Percentiles rank a stretch among this genome's conserved stretches.
phyloP scores from a whole-genome alignment of 2,329 filamentous ascomycete genomes.

The Fusarium secorum region DNA sequence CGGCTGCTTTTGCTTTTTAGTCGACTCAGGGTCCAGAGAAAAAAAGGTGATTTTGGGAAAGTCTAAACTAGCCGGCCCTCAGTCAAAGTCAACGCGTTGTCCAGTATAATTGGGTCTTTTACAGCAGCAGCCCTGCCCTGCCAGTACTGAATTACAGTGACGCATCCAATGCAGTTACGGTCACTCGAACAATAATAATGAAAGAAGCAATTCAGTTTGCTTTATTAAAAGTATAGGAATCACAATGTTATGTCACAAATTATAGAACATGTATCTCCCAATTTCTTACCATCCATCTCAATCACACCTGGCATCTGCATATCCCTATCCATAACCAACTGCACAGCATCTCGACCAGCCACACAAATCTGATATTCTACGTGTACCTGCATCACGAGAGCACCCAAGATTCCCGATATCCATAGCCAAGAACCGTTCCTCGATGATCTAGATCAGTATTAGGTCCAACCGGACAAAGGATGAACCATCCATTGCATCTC shows the following conservation, averaged over 20 bases:
- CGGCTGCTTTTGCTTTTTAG: slow-evolving; percentile 38
- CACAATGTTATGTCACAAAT: not conserved
- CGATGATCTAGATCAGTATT: not conserved
- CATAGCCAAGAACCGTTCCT: slow-evolving; percentile 8
- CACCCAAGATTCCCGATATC: slow-evolving; percentile 5
- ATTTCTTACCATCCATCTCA: not conserved
- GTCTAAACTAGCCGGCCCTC: not conserved
- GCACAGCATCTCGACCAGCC: not conserved
- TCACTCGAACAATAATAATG: not conserved
- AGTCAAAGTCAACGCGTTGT: not conserved
- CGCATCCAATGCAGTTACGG: not conserved
- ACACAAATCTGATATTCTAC: not conserved
- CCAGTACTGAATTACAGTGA: slow-evolving; percentile 24
- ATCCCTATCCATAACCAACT: not conserved
- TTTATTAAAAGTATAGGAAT: too few relatives aligned
- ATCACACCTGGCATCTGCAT: not conserved
- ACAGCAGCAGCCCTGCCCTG: not conserved
- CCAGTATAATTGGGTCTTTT: not conserved
- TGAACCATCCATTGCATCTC: not conserved
- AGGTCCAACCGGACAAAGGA: not conserved
- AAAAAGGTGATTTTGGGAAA: slow-evolving; percentile 27
- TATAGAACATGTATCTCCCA: not conserved
- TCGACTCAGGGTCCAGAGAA: slow-evolving; percentile 27
- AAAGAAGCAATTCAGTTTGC: not conserved
- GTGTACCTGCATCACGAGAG: slow-evolving; percentile 23